phyloP scores from a whole-genome alignment of 2,329 filamentous ascomycete species.

The Penicillium psychrosexuale region DNA sequence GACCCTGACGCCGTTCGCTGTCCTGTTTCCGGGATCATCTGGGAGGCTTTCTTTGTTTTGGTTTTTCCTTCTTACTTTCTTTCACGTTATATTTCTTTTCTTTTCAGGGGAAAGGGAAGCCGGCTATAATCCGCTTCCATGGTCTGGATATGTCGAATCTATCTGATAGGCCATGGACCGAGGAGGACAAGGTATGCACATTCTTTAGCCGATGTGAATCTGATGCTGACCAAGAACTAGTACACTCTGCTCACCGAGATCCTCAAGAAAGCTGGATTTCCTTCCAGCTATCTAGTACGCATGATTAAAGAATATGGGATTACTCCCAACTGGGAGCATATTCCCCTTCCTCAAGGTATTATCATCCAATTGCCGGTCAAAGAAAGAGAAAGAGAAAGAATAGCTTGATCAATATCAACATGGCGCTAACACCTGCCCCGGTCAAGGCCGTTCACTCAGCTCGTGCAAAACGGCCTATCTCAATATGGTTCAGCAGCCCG shows the following conservation, averaged over 20 bases:
- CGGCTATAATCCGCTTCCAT: conserved; percentile 30
- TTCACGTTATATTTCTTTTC: conserved; percentile 11
- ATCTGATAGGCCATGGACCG: conserved; percentile 44
- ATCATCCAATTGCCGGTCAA: conserved; percentile 3
- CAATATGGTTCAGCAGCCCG: conserved; percentile 34
- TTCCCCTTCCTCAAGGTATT: conserved; percentile 44
- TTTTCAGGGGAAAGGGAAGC: conserved; percentile 15
- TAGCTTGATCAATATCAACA: conserved; percentile 1
- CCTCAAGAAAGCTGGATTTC: conserved; percentile 39
- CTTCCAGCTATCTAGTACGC: conserved; percentile 37
- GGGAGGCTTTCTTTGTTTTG: conserved; percentile 32
- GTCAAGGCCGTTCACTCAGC: conserved; percentile 39
- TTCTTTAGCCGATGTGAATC: not conserved
- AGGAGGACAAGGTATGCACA: conserved; percentile 46
- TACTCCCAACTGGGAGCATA: conserved; percentile 39
- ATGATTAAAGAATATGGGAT: conserved; percentile 41
- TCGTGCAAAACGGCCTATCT: conserved; percentile 37
- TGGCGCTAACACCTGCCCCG: conserved; percentile 9
- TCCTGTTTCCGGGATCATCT: conserved; percentile 21
- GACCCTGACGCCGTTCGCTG: conserved; percentile 6
- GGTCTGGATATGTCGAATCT: conserved; percentile 45
- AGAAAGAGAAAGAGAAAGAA: not conserved
- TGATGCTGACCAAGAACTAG: conserved; percentile 23
- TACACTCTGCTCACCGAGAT: conserved; percentile 44
- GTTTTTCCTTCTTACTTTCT: conserved; percentile 9